Conservation (phyloP, 306 rosid species). For the Sindora glabra region DNA sequence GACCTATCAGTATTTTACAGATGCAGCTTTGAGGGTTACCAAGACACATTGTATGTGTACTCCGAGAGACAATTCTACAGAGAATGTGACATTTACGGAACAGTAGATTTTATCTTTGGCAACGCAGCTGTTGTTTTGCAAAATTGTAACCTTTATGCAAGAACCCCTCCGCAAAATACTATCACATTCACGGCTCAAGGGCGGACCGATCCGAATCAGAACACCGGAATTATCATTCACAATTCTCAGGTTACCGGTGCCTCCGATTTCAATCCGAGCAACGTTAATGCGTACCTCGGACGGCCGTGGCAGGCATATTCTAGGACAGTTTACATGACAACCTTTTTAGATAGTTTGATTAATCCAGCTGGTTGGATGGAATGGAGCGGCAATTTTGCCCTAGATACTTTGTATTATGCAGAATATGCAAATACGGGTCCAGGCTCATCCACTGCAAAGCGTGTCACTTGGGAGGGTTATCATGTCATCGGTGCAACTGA, state of each 20-base stretch:
- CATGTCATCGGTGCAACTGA: constrained; percentile 41
- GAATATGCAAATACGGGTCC: constrained; percentile 37
- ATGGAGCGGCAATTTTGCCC: constrained; percentile 41
- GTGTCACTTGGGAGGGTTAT: constrained; percentile 39
- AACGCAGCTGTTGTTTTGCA: constrained; percentile 52
- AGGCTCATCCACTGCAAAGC: constrained; percentile 29
- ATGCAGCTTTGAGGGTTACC: constrained; percentile 47
- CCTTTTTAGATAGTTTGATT: constrained; percentile 28
- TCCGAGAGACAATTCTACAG: constrained; percentile 43
- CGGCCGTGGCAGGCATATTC: constrained; percentile 43
- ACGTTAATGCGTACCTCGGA: constrained; percentile 26
- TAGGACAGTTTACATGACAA: constrained; percentile 29
- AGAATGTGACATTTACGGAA: constrained; percentile 51
- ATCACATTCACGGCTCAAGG: constrained; percentile 44
- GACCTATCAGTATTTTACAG: constrained; percentile 44
- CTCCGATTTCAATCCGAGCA: constrained; percentile 10
- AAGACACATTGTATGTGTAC: constrained; percentile 50
- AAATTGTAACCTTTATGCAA: constrained; percentile 32
- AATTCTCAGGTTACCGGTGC: constrained; percentile 19
- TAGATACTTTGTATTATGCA: constrained; percentile 29
- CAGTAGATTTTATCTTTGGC: constrained; percentile 51
- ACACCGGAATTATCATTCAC: constrained; percentile 45
- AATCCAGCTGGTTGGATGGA: constrained; percentile 38
- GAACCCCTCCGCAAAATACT: constrained; percentile 32
- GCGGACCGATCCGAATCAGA: constrained; percentile 34